A percentile compares a stretch with the other conserved stretches of the same genome.
Conservation (phyloP, 179 eudicot species). For the Corrigiola litoralis region DNA sequence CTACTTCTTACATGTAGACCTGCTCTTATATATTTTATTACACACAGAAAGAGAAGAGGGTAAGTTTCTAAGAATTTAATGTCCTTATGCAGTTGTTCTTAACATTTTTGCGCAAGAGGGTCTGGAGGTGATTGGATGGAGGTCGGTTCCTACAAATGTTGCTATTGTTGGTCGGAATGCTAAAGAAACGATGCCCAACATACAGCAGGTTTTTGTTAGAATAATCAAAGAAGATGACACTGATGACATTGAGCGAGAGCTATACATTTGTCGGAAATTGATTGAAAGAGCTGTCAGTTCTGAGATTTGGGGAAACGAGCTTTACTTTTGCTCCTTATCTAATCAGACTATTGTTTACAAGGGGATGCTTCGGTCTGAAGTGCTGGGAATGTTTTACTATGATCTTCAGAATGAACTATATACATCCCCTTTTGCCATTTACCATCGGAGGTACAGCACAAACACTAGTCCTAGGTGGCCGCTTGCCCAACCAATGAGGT, state of each 20-base stretch:
- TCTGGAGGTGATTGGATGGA: conserved; percentile 97
- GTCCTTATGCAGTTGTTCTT: conserved; percentile 48
- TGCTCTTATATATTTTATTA: neutral
- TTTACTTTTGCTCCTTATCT: conserved; percentile 94
- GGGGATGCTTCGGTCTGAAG: conserved; percentile 99
- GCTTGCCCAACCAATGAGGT: conserved; percentile 99
- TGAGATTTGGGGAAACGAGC: conserved; percentile 81
- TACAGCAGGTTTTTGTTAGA: conserved; percentile 83
- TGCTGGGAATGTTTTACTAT: conserved; percentile 78
- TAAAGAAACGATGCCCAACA: conserved; percentile 94
- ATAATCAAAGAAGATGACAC: conserved; percentile 67
- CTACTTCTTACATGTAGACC: neutral
- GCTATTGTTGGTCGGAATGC: conserved; percentile 84
- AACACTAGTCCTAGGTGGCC: conserved; percentile 99
- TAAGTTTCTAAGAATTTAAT: conserved; percentile 3
- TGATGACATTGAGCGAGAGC: conserved; percentile 94
- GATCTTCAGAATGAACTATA: conserved; percentile 79
- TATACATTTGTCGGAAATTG: conserved; percentile 89
- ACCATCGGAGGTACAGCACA: conserved; percentile 98
- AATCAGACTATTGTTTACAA: conserved; percentile 94
- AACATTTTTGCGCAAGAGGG: conserved; percentile 82
- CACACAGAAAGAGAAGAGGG: neutral
- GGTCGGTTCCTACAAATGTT: conserved; percentile 77
- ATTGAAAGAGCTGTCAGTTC: conserved; percentile 72
- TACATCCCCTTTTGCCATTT: conserved; percentile 87